Percentiles rank a stretch among this genome's conserved stretches.
Conservation (phyloP, 1,284 basidiomycete species). For the Heimioporus retisporus region DNA sequence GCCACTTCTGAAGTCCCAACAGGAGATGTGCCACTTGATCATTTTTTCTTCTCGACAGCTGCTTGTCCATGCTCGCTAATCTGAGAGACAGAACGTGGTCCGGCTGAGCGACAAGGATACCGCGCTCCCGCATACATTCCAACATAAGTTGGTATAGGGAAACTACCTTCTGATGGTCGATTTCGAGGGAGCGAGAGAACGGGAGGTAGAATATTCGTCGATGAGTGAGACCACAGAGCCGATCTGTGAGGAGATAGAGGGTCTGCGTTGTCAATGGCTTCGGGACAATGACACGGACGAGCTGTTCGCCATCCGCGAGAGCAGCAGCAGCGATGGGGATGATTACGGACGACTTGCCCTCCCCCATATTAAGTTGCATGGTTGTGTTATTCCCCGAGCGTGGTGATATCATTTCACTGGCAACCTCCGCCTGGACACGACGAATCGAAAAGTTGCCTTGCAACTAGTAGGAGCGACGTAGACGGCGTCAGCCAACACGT, state of each 20-base stretch:
- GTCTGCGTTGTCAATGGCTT: slow-evolving; percentile 54
- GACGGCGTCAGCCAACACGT: background rate
- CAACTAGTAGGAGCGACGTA: slow-evolving; percentile 39
- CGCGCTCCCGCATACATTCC: background rate
- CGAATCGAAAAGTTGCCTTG: slow-evolving; percentile 48
- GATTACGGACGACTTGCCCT: slow-evolving; percentile 56
- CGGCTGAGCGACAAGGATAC: background rate
- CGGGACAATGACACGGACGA: slow-evolving; percentile 33
- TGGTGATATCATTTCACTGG: slow-evolving; percentile 43
- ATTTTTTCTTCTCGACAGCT: background rate
- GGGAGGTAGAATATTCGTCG: slow-evolving; percentile 60
- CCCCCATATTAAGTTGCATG: slow-evolving; percentile 53
- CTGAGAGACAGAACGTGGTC: background rate
- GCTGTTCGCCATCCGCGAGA: slow-evolving; percentile 53
- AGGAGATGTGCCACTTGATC: background rate
- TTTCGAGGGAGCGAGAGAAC: slow-evolving; percentile 51
- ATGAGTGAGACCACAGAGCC: slow-evolving; percentile 54
- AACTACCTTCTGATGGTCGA: slow-evolving; percentile 32
- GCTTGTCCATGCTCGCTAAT: background rate
- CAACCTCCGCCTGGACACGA: slow-evolving; percentile 39
- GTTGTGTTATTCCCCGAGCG: slow-evolving; percentile 43
- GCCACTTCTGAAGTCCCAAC: background rate
- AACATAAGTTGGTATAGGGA: slow-evolving; percentile 5
- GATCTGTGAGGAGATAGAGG: slow-evolving; percentile 56
- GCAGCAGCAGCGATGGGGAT: slow-evolving; percentile 54